A percentile compares a stretch with the other conserved stretches of the same genome.
Evolutionary conservation across 768 basidiomycete genomes (phyloP).

Genomic region (Inosperma sp.): DNA sequence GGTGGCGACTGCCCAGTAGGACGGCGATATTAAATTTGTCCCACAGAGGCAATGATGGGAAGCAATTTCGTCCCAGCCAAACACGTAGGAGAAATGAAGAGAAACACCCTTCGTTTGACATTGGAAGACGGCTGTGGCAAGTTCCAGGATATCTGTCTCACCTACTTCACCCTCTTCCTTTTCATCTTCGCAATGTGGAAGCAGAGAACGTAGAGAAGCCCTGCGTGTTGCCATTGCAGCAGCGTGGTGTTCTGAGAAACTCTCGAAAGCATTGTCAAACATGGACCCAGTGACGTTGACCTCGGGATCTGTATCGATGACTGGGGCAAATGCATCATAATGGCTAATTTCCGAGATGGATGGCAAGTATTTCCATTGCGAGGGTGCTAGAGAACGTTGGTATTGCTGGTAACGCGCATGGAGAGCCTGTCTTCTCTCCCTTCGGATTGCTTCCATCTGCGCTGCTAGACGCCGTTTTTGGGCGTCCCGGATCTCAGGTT

Average conservation of each 20-base stretch:
- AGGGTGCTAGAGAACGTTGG: conserved; percentile 20
- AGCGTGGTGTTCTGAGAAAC: background rate
- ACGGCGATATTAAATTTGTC: background rate
- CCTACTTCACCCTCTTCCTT: background rate
- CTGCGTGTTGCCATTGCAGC: background rate
- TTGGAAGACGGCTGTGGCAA: conserved; percentile 6
- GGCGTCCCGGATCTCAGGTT: background rate
- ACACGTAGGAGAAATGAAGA: background rate
- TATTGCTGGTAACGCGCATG: conserved; percentile 16
- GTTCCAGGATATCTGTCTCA: background rate
- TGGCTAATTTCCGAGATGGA: conserved; percentile 12
- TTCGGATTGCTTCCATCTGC: background rate
- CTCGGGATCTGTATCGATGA: background rate
- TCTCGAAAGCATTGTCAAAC: background rate
- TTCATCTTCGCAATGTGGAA: background rate
- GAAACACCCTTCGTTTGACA: background rate
- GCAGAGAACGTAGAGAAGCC: background rate
- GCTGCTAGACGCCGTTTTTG: background rate
- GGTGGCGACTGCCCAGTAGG: background rate
- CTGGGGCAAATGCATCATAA: background rate
- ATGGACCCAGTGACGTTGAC: background rate
- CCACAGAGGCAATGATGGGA: conserved; percentile 7
- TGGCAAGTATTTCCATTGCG: conserved; percentile 24
- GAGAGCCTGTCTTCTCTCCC: conserved; percentile 5
- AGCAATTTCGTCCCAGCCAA: conserved; percentile 7